These are phyloP conservation scores for Vitis hybrid DNA, from an alignment of 177 flowering plant genomes.

Conservation along the genomic window DNA sequence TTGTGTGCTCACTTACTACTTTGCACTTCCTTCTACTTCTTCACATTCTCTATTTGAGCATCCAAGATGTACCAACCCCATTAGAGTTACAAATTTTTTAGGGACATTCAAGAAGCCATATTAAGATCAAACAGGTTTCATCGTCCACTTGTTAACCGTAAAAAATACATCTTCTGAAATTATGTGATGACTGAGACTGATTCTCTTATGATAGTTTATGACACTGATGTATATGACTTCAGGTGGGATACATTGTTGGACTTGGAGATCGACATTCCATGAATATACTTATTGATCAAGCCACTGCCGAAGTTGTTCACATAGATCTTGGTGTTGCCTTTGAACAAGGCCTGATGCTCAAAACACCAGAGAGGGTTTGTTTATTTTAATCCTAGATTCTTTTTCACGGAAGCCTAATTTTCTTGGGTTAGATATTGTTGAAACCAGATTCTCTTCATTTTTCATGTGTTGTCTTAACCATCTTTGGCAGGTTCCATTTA, in stretches of 20 bases:
- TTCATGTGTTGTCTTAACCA: not conserved
- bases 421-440: not conserved
- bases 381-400: constrained; percentile 7
- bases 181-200: not conserved
- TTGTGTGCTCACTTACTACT: too few relatives aligned
- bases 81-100: too few relatives aligned
- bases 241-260: constrained; percentile 99
- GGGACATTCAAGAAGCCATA: too few relatives aligned
- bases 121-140: too few relatives aligned
- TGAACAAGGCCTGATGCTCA: constrained; percentile 98
- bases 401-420: constrained; percentile 1
- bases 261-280: constrained; percentile 97
- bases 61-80: too few relatives aligned
- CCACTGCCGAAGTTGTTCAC: constrained; percentile 96
- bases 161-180: not conserved
- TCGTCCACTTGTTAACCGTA: not conserved
- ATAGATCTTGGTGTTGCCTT: constrained; percentile 99
- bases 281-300: constrained; percentile 93
- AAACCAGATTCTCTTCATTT: not conserved
- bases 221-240: constrained; percentile 12
- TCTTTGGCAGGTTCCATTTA: constrained; percentile 78
- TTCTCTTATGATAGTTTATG: not conserved
- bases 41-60: too few relatives aligned
- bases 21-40: too few relatives aligned
- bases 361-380: constrained; percentile 94